phyloP scores from a whole-genome alignment of 148 eudicot genomes.

The Vaccinium myrtillus region DNA sequence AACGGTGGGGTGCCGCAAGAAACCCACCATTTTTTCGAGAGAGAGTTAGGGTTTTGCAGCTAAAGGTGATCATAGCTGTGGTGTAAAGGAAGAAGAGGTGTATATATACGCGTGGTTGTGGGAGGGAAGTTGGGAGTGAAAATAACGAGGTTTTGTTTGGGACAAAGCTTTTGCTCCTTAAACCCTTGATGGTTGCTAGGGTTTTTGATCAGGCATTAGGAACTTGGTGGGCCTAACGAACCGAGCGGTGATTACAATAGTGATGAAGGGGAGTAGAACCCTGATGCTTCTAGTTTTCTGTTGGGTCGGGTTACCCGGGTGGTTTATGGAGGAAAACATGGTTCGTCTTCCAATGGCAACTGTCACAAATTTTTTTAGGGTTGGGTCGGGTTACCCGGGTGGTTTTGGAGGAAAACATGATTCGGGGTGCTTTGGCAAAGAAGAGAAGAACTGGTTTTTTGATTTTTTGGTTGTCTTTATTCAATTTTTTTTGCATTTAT shows the following conservation, averaged over 20 bases:
- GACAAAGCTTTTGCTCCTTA: slow-evolving; percentile 17
- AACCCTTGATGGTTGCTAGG: slow-evolving; percentile 27
- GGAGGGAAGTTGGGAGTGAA: neutral
- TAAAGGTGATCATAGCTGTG: slow-evolving; percentile 20
- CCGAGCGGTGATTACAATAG: neutral
- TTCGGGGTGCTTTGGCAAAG: no score
- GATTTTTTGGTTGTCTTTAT: no score
- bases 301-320: neutral
- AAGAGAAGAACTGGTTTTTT: no score
- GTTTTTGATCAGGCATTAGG: neutral
- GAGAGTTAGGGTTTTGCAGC: slow-evolving; percentile 28
- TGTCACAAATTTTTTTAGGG: no score
- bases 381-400: no score
- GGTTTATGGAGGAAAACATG: neutral
- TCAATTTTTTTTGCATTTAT: no score
- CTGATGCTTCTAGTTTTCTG: neutral
- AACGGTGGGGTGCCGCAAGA: slow-evolving; percentile 29
- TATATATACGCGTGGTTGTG: neutral
- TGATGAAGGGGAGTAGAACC: neutral
- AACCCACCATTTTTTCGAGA: slow-evolving; percentile 60
- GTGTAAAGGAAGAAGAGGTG: neutral
- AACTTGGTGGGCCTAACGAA: neutral
- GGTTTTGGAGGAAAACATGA: no score
- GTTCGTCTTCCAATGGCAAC: no score
- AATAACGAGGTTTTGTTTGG: neutral